These are phyloP conservation scores for Citrullus mucosospermus DNA, from an alignment of 306 rosid species.

Conservation along the genomic window DNA sequence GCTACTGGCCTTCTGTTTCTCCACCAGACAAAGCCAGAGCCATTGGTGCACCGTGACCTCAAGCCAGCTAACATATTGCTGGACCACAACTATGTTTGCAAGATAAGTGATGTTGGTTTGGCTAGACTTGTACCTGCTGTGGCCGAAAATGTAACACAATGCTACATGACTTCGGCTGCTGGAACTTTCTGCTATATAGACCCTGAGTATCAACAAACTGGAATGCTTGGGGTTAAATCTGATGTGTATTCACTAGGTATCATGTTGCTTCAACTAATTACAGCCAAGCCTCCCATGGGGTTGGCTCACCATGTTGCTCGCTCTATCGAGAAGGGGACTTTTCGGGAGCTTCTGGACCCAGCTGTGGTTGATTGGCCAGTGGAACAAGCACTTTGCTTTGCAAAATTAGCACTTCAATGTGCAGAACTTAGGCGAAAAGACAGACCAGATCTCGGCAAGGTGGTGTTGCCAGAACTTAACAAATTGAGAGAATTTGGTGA, in stretches of 20 bases:
- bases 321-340: slow-evolving; percentile 36
- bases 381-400: slow-evolving; percentile 37
- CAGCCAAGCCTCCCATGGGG: slow-evolving; percentile 75
- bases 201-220: slow-evolving; percentile 94
- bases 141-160: slow-evolving; percentile 77
- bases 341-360: slow-evolving; percentile 46
- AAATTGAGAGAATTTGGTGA: slow-evolving; percentile 51
- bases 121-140: slow-evolving; percentile 79
- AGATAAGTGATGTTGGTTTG: slow-evolving; percentile 80
- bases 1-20: slow-evolving; percentile 77
- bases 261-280: slow-evolving; percentile 55
- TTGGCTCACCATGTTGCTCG: slow-evolving; percentile 40
- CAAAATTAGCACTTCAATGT: slow-evolving; percentile 47
- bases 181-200: slow-evolving; percentile 98
- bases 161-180: slow-evolving; percentile 61
- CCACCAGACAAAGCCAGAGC: slow-evolving; percentile 93
- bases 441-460: slow-evolving; percentile 63
- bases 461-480: slow-evolving; percentile 42
- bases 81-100: slow-evolving; percentile 62
- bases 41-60: slow-evolving; percentile 88
- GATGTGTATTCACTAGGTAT: slow-evolving; percentile 89
- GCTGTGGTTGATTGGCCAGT: slow-evolving; percentile 63
- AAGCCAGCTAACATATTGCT: slow-evolving; percentile 83
- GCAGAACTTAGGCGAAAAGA: slow-evolving; percentile 85
- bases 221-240: slow-evolving; percentile 87